phyloP scores from a whole-genome alignment of 208 protist species.

The Trypanosoma avium region DNA sequence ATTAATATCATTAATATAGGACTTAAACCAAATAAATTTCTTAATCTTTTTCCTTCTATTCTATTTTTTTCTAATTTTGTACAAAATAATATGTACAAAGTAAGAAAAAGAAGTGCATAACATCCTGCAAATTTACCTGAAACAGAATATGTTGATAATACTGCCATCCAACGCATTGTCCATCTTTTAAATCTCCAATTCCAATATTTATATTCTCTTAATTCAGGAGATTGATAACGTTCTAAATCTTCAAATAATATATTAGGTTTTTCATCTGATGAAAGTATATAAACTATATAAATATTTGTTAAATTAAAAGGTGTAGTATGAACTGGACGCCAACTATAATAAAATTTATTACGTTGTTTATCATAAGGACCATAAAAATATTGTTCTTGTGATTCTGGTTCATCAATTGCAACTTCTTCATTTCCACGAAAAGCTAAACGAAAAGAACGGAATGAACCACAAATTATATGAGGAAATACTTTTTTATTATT shows the following conservation, averaged over 20 bases:
- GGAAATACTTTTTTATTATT: slow-evolving; percentile 42
- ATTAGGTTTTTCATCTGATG: slow-evolving; percentile 26
- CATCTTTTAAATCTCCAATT: slow-evolving; percentile 42
- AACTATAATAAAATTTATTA: slow-evolving; percentile 59
- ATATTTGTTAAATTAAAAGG: slow-evolving; percentile 47
- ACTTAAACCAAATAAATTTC: slow-evolving; percentile 18
- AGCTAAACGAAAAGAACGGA: slow-evolving; percentile 64
- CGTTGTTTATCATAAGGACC: slow-evolving; percentile 37
- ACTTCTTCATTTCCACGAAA: slow-evolving; percentile 47
- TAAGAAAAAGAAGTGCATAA: slow-evolving; percentile 45
- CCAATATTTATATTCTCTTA: slow-evolving; percentile 21
- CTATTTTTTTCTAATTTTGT: too few species aligned
- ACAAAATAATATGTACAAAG: slow-evolving; percentile 32
- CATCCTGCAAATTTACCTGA: slow-evolving; percentile 42
- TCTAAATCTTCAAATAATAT: slow-evolving; percentile 39
- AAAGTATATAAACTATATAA: slow-evolving; percentile 63
- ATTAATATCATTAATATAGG: slow-evolving; percentile 26
- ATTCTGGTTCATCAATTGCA: slow-evolving; percentile 55
- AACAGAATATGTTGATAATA: slow-evolving; percentile 54
- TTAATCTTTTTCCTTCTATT: too few species aligned
- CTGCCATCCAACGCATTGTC: slow-evolving; percentile 62
- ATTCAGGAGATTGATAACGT: slow-evolving; percentile 14
- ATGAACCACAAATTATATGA: slow-evolving; percentile 56
- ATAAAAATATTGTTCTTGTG: slow-evolving; percentile 76
- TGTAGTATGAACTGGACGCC: slow-evolving; percentile 61